phyloP scores from a whole-genome alignment of 2,329 filamentous ascomycete genomes.

The Aureobasidium melanogenum region DNA sequence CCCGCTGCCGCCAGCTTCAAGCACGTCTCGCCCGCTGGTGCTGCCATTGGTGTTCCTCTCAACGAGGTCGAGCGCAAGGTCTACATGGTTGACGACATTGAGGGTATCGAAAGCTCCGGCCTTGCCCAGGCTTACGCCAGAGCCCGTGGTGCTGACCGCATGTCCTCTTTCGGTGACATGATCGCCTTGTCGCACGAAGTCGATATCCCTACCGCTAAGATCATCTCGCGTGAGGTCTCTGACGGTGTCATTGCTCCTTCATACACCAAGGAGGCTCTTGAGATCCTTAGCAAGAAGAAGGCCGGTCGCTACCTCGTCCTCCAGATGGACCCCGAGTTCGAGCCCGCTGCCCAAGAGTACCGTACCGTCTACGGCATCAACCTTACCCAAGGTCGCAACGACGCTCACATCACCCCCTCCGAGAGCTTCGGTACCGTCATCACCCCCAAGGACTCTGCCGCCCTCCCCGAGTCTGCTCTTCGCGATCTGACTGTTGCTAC shows the following conservation, averaged over 20 bases:
- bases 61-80: slow-evolving; percentile 86
- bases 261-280: slow-evolving; percentile 76
- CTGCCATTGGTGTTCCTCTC: slow-evolving; percentile 84
- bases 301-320: slow-evolving; percentile 93
- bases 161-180: slow-evolving; percentile 97
- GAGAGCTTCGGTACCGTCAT: slow-evolving; percentile 77
- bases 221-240: slow-evolving; percentile 95
- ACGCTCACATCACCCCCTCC: slow-evolving; percentile 72
- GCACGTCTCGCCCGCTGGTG: slow-evolving; percentile 94
- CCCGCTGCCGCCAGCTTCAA: slow-evolving; percentile 97
- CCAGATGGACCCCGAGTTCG: slow-evolving; percentile 84
- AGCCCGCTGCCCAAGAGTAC: slow-evolving; percentile 64
- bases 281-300: slow-evolving; percentile 96
- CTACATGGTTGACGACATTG: slow-evolving; percentile 96
- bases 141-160: slow-evolving; percentile 89
- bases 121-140: slow-evolving; percentile 94
- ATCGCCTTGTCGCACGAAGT: slow-evolving; percentile 88
- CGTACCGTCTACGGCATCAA: slow-evolving; percentile 86
- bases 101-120: slow-evolving; percentile 73
- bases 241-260: slow-evolving; percentile 91
- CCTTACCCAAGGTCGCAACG: slow-evolving; percentile 86
- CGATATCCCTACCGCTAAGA: slow-evolving; percentile 87
- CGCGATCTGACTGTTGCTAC: slow-evolving; percentile 91
- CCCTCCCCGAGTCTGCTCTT: slow-evolving; percentile 68
- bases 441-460: slow-evolving; percentile 66